Base-by-base conservation (phyloP, 225 moss, liverwort and hornwort genomes). In the Polytrichum formosum region DNA sequence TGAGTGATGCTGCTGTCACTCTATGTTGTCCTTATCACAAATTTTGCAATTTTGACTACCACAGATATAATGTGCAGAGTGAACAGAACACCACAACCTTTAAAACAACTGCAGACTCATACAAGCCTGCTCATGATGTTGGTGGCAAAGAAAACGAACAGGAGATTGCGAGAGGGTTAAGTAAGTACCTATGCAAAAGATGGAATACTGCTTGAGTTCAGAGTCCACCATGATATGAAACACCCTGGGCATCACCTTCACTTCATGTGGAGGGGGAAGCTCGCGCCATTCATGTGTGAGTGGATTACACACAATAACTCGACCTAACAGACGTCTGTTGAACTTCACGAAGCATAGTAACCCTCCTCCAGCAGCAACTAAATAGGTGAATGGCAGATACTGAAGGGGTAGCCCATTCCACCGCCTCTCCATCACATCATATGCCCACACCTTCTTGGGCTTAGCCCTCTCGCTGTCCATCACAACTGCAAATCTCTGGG, bases 321-420 rank as follows among this genome's bases (percentile, higher is more conserved):
- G 78, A 64, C 78, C 76, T 26, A 73, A 20, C 71, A 67, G 27
- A 30, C 72, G 54, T 71, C 30, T 68, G 7, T 27, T 53, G 10
- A 68, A 81, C 53, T 81, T 85, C 18, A 71, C 76, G 63, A 71
- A 85, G 65, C 81, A 81, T 27, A 85, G 73, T 73, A 85, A 55
- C 20, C 84, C 84, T 56, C 84, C 84, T 6, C 78, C 81, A 26
- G 81, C 84, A 26, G 81, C 81, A 18, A 71, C 77, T 67, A 85
- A 56, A 31, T 65, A 81, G 7, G 78, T 73, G 73, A 85, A 81
- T 2, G 84, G 84, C 33, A 81, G 56, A 70, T 78, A 85, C 0
- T 71, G 31, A 6, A 85, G 66, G 5, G 78, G 76, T 31, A 81
- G 29, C 4, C 28, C 65, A 21, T 73, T 65, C 84, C 81, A 85